Conservation (phyloP, 1,284 basidiomycete species). For the Ceratobasidium sp. region DNA sequence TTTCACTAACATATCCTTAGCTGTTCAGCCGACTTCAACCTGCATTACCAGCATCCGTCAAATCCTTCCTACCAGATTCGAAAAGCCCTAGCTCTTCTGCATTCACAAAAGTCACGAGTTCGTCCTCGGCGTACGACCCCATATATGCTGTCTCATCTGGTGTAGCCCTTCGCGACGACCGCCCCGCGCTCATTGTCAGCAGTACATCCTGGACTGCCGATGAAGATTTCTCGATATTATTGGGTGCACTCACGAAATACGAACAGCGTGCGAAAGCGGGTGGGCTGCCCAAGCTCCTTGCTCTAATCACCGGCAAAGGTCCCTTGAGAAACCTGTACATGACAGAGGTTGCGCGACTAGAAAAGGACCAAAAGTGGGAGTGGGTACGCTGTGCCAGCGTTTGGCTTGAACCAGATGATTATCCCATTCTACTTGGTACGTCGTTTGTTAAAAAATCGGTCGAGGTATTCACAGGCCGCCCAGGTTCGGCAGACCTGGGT, state of each 20-base stretch:
- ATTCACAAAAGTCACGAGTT: constrained; percentile 62
- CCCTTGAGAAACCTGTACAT: constrained; percentile 83
- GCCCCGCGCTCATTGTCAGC: constrained; percentile 89
- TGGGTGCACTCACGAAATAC: constrained; percentile 78
- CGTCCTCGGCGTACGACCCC: constrained; percentile 50
- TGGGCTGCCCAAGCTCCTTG: constrained; percentile 77
- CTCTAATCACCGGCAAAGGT: constrained; percentile 94
- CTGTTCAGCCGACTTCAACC: constrained; percentile 68
- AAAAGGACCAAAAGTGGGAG: constrained; percentile 72
- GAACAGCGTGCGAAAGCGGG: constrained; percentile 67
- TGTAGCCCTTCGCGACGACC: constrained; percentile 66
- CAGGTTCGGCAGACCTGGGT: constrained; percentile 92
- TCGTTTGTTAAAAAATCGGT: constrained; percentile 35
- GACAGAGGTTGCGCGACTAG: constrained; percentile 68
- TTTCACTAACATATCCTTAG: constrained; percentile 54
- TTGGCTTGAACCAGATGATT: constrained; percentile 91
- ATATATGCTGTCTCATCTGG: constrained; percentile 51
- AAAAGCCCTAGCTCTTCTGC: constrained; percentile 71
- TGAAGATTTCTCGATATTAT: constrained; percentile 91
- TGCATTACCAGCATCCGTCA: constrained; percentile 55
- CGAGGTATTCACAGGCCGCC: not conserved
- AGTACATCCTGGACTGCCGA: constrained; percentile 99
- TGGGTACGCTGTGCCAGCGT: constrained; percentile 86
- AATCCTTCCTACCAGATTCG: constrained; percentile 61
- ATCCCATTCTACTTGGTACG: constrained; percentile 83